A percentile compares a stretch with the other conserved stretches of the same genome.
Evolutionary conservation across 2,329 filamentous ascomycete genomes (phyloP).

Genomic region (Monilinia polystroma): DNA sequence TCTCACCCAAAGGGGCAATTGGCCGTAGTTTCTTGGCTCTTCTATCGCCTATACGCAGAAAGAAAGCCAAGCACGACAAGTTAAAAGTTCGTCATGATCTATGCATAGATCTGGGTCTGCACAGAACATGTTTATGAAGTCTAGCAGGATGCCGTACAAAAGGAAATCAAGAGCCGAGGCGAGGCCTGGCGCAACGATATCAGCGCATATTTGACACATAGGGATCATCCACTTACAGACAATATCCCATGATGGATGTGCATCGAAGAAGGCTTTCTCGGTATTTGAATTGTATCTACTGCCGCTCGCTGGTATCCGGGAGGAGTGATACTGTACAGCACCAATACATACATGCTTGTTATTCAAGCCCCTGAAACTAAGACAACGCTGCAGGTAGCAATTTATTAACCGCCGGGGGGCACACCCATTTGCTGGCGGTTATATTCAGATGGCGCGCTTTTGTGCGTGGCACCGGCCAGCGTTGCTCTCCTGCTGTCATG

Average conservation of each 20-base stretch:
- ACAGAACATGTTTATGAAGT: background rate
- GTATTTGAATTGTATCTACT: background rate
- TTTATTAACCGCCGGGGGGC: background rate
- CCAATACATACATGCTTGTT: constrained; percentile 13
- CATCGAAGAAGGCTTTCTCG: background rate
- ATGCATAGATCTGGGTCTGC: constrained; percentile 3
- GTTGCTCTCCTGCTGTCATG: background rate
- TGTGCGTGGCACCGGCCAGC: constrained; percentile 2
- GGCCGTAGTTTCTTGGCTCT: background rate
- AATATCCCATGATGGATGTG: background rate
- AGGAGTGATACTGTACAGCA: background rate
- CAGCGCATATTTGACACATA: background rate
- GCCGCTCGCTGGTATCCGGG: constrained; percentile 3
- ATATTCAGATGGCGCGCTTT: background rate
- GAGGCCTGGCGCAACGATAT: background rate
- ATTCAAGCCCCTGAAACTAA: background rate
- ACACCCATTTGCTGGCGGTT: background rate
- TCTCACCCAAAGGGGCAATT: background rate
- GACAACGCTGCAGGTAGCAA: constrained; percentile 8
- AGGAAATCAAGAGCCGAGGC: background rate
- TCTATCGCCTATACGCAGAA: background rate
- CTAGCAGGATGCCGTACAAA: constrained; percentile 10
- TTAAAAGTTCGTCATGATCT: background rate
- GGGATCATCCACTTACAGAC: background rate
- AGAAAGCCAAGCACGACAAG: background rate